These are phyloP conservation scores for Trichoderma sp. DNA, from an alignment of 2,329 filamentous ascomycete genomes.

Conservation along the genomic window DNA sequence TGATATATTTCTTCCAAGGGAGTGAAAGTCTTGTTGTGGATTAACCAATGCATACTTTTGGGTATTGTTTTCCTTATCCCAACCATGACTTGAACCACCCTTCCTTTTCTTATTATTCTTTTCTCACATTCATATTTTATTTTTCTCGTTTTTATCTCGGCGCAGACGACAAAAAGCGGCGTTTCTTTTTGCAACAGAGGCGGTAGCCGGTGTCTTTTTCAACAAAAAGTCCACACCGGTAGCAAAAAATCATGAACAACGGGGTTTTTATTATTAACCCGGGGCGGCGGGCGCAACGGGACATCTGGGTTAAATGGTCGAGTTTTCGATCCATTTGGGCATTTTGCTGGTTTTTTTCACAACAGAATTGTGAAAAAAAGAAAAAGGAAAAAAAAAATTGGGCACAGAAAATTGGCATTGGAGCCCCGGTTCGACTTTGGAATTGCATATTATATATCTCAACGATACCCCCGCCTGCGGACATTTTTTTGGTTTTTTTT, in stretches of 20 bases:
- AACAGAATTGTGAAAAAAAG: neutral
- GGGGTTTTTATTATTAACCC: neutral
- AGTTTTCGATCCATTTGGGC: slow-evolving; percentile 7
- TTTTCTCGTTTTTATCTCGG: neutral
- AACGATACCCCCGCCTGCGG: slow-evolving; percentile 38
- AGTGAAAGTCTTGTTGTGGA: neutral
- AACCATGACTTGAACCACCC: neutral
- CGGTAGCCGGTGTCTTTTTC: slow-evolving; percentile 37
- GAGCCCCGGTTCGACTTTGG: slow-evolving; percentile 25
- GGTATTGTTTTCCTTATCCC: neutral
- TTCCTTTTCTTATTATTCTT: slow-evolving; percentile 16
- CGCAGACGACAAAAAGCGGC: slow-evolving; percentile 7
- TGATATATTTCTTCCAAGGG: neutral
- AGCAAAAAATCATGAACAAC: slow-evolving; percentile 3
- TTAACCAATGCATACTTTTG: neutral
- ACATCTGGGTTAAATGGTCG: neutral
- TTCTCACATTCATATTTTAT: neutral
- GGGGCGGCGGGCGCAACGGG: slow-evolving; percentile 20
- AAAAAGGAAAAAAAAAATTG: neutral
- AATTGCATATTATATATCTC: slow-evolving; percentile 38
- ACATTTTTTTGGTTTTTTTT: slow-evolving; percentile 5
- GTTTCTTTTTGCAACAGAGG: slow-evolving; percentile 20
- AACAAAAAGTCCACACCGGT: slow-evolving; percentile 42
- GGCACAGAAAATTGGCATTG: slow-evolving; percentile 2
- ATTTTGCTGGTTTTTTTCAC: slow-evolving; percentile 3